Evolutionary conservation across 345 rosid genomes (phyloP).

Genomic region (Ceriops decandra): DNA sequence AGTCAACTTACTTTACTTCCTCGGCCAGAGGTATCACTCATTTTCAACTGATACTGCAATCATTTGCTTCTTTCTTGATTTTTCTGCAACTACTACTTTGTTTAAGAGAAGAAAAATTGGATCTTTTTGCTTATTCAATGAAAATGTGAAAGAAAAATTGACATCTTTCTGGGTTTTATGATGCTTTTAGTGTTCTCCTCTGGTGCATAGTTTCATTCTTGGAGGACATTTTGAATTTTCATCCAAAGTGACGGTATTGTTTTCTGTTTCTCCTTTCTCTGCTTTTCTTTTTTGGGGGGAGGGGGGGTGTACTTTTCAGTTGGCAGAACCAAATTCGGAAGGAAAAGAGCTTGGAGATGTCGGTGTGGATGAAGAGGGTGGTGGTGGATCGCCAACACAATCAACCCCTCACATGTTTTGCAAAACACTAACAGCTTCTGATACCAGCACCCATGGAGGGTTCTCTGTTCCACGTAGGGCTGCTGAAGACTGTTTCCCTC

Average conservation of each 20-base stretch:
- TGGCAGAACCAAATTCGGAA: slow-evolving; percentile 43
- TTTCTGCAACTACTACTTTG: neutral
- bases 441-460: slow-evolving; percentile 93
- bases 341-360: slow-evolving; percentile 46
- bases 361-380: slow-evolving; percentile 51
- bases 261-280: neutral
- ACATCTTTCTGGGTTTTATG: neutral
- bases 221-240: slow-evolving; percentile 1
- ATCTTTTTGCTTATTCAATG: neutral
- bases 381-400: slow-evolving; percentile 47
- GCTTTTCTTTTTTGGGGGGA: neutral
- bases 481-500: slow-evolving; percentile 88
- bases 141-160: neutral
- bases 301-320: slow-evolving; percentile 33
- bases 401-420: slow-evolving; percentile 84
- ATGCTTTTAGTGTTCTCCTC: slow-evolving; percentile 1
- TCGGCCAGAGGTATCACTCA: slow-evolving; percentile 57
- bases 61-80: neutral
- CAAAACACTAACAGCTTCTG: slow-evolving; percentile 86
- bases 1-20: slow-evolving; percentile 72
- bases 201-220: slow-evolving; percentile 7
- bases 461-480: slow-evolving; percentile 90
- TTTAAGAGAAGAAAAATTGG: neutral
- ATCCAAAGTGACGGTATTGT: neutral
- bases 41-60: neutral